Percentiles rank a stretch among this genome's conserved stretches.
Evolutionary conservation across 2,329 filamentous ascomycete species (phyloP).

Genomic region (Colletotrichum orchidophilum): DNA sequence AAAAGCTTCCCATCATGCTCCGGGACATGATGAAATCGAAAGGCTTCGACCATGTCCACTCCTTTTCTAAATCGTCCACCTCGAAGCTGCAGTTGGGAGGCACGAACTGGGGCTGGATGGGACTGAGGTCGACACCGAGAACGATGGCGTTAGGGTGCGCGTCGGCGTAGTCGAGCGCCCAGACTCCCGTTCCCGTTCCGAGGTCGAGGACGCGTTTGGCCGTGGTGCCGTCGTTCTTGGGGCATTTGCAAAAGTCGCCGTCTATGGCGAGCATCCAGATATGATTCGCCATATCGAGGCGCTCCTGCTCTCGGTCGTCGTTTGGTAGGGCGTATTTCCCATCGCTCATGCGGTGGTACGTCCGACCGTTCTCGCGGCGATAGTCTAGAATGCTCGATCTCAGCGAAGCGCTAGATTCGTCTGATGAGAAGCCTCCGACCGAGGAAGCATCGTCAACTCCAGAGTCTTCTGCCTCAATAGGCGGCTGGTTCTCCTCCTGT

Average conservation of each 20-base stretch:
- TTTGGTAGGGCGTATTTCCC: constrained; percentile 41
- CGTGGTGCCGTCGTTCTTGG: constrained; percentile 30
- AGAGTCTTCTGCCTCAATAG: neutral
- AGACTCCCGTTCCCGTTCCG: constrained; percentile 28
- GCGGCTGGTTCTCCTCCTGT: neutral
- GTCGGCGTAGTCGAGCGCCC: constrained; percentile 32
- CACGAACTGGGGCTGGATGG: constrained; percentile 46
- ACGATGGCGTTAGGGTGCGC: constrained; percentile 18
- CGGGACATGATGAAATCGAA: constrained; percentile 48
- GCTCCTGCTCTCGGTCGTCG: constrained; percentile 36
- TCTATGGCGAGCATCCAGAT: constrained; percentile 44
- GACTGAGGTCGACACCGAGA: constrained; percentile 44
- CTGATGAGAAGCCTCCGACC: neutral
- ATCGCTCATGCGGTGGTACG: constrained; percentile 36
- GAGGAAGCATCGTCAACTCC: neutral
- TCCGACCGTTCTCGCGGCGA: constrained; percentile 32
- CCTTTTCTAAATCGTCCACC: constrained; percentile 43
- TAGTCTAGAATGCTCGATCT: constrained; percentile 26
- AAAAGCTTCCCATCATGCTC: constrained; percentile 43
- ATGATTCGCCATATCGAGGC: constrained; percentile 48
- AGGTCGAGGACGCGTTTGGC: constrained; percentile 36
- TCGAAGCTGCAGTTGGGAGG: constrained; percentile 43
- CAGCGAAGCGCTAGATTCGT: constrained; percentile 7
- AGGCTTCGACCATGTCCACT: constrained; percentile 35
- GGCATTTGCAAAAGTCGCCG: constrained; percentile 41